Evolutionary conservation across 805 yeast species (phyloP), one percentile per base, ranked within the genome.

Genomic region (Hanseniaspora osmophila): DNA sequence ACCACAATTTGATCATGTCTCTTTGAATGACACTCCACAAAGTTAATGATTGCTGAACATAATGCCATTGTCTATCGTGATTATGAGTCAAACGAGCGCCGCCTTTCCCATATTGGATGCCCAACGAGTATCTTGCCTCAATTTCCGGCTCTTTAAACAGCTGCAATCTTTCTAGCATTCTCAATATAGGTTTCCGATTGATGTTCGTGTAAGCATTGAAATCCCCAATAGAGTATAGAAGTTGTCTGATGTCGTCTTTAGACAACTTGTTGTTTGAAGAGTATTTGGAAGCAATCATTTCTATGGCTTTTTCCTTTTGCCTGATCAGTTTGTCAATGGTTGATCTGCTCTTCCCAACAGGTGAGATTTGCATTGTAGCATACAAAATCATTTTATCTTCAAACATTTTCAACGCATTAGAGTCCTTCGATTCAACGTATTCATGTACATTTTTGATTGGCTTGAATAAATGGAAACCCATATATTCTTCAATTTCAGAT

Each of bases 1-100:
- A 77, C 94, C 94, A 83, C 18, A 83, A 62, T 60, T 73, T 74
- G 52, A 80, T 77, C 83, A 83, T 79, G 49, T 84, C 87, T 46
- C 83, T 65, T 77, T 80, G 83, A 47, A 83, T 80, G 47, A 77
- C 70, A 0, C 84, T 77, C 94, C 94, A 83, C 44, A 83, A 60
- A 16, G 77, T 75, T 44, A 83, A 62, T 0, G 90, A 83, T 54
- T 84, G 94, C 45, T 75, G 70, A 12, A 83, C 90, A 54, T 83
- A 83, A 50, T 79, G 74, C 59, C 66, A 80, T 64, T 83, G 94
- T 55, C 80, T 76, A 37, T 69, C 72, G 54, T 83, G 92, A 54
- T 73, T 74, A 58, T 83, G 94, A 0, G 85, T 77, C 44, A 83
- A 65, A 46, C 90, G 68, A 0, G 92, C 77, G 30, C 90, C 90